Percentiles rank a stretch among this genome's conserved stretches.
Evolutionary conservation across 2,329 filamentous ascomycete species (phyloP).

Genomic region (Fusarium mundagurra): DNA sequence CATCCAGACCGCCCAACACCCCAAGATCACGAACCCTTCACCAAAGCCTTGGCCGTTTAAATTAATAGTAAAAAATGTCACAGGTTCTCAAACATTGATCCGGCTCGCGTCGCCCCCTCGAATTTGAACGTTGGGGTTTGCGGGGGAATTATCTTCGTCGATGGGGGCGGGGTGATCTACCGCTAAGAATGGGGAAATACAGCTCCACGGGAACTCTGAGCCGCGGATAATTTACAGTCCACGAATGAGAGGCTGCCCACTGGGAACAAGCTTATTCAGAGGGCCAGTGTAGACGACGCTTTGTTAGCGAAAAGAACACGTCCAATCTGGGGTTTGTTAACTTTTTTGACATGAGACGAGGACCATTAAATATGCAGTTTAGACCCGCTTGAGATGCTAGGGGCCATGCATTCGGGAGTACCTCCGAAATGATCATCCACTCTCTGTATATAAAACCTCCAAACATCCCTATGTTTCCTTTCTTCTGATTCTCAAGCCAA

Average conservation of each 20-base stretch:
- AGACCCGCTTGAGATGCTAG: neutral
- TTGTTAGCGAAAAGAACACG: neutral
- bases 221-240: slow-evolving; percentile 17
- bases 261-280: slow-evolving; percentile 19
- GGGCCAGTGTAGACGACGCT: neutral
- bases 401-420: slow-evolving; percentile 1
- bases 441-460: slow-evolving; percentile 16
- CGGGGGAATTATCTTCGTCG: slow-evolving; percentile 5
- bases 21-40: neutral
- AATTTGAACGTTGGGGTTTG: slow-evolving; percentile 19
- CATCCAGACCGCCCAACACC: neutral
- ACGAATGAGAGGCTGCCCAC: neutral
- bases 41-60: neutral
- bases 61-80: neutral
- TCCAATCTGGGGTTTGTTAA: neutral
- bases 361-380: neutral
- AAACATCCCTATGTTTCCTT: neutral
- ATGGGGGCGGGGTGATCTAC: slow-evolving; percentile 37
- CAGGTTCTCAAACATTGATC: neutral
- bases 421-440: slow-evolving; percentile 11
- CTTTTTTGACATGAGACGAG: neutral
- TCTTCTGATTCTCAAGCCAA: neutral
- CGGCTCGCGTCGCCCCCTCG: neutral
- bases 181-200: slow-evolving; percentile 34
- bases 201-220: slow-evolving; percentile 32